These are phyloP conservation scores for Decorospora gaudefroyi DNA, from an alignment of 2,329 filamentous ascomycete species.

Conservation along the genomic window DNA sequence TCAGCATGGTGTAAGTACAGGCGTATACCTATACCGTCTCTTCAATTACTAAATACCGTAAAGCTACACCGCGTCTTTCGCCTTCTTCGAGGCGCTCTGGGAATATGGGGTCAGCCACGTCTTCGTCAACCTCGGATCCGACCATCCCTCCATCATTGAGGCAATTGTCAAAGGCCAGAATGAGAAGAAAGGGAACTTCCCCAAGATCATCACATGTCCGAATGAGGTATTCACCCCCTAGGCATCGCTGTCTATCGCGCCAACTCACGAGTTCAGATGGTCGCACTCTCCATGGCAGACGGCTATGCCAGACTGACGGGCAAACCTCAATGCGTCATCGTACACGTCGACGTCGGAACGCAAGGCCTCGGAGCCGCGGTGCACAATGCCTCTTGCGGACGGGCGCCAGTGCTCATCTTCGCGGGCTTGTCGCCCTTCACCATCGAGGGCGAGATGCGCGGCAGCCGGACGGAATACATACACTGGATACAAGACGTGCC, in stretches of 20 bases:
- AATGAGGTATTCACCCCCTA: conserved; percentile 64
- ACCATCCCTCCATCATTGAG: conserved; percentile 77
- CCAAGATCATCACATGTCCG: conserved; percentile 76
- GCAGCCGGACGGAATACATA: conserved; percentile 75
- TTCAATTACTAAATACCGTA: neutral
- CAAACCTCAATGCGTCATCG: conserved; percentile 75
- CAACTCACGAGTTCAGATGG: conserved; percentile 62
- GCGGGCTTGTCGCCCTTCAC: conserved; percentile 78
- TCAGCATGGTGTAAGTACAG: conserved; percentile 32
- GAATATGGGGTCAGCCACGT: conserved; percentile 57
- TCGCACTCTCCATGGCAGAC: conserved; percentile 82
- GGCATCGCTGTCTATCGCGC: neutral
- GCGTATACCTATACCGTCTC: neutral
- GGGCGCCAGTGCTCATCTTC: conserved; percentile 76
- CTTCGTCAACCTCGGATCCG: conserved; percentile 70
- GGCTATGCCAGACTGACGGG: conserved; percentile 72
- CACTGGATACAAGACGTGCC: conserved; percentile 87
- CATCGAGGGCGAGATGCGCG: conserved; percentile 74
- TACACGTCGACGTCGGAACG: conserved; percentile 82
- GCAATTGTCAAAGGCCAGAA: conserved; percentile 77
- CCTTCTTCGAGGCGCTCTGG: conserved; percentile 82
- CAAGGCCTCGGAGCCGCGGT: conserved; percentile 77
- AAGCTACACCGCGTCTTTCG: conserved; percentile 75
- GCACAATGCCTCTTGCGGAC: conserved; percentile 76
- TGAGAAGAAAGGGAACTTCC: conserved; percentile 67